Evolutionary conservation across 139 green algal genomes (phyloP).

Genomic region (Gonium pectorale): DNA sequence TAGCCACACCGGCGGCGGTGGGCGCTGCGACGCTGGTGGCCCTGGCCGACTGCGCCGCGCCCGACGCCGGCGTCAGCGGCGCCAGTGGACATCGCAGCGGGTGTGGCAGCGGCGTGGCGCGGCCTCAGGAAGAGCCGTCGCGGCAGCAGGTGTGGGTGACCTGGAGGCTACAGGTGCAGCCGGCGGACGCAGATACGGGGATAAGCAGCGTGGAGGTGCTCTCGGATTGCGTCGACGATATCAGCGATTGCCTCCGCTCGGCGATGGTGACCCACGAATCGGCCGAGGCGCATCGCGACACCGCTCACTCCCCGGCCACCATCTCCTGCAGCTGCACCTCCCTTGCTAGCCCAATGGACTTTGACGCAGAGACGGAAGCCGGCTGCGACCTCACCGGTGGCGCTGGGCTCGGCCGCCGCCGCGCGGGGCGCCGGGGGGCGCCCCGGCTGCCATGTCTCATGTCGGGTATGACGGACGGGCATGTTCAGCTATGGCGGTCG

Average conservation of each 20-base stretch:
- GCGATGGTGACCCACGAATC: too few species aligned
- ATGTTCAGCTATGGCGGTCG: constrained; percentile 53
- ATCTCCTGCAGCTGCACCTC: constrained; percentile 24
- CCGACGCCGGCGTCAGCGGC: background rate
- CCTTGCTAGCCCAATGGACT: constrained; percentile 1
- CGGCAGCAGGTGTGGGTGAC: constrained; percentile 19
- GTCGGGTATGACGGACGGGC: constrained; percentile 46
- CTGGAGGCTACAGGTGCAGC: background rate
- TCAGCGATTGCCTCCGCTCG: background rate
- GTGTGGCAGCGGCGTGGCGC: background rate
- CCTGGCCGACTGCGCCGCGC: background rate
- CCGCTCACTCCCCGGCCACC: background rate
- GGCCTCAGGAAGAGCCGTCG: background rate
- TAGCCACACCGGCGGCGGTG: too few species aligned
- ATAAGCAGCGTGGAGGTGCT: background rate
- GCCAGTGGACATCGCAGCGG: background rate
- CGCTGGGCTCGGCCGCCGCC: too few species aligned
- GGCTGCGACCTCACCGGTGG: background rate
- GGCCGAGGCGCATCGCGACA: too few species aligned
- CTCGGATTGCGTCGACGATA: background rate
- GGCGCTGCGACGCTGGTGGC: constrained; percentile 18
- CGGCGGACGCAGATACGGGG: background rate
- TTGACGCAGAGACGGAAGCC: too few species aligned
- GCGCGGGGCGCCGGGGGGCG: too few species aligned
- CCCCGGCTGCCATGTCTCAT: constrained; percentile 42